Base-by-base conservation (phyloP, 2,329 filamentous ascomycete genomes). In the Xylariaceae sp. region DNA sequence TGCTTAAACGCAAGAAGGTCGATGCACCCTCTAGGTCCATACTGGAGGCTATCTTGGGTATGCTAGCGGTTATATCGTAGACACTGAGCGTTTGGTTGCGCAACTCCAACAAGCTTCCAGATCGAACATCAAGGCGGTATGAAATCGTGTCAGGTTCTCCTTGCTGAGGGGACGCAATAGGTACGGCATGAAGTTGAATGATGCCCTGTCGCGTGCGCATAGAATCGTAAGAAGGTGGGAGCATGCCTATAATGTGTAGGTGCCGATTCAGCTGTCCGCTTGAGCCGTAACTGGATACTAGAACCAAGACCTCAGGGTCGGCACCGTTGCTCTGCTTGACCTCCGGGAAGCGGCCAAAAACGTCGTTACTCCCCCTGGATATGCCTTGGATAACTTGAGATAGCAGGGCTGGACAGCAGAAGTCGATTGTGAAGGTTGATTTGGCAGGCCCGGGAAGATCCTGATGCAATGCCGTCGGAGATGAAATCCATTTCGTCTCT, bases 1-100 rank as follows among this genome's bases (percentile, higher is more conserved):
- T 83, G 7, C 88, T 89, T 0, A 92, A 75, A 6, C 87, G 81
- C 6, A 88, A 68, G 65, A 91, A 90, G 1, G 87, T 88, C 19
- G 78, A 77, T 2, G 85, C 77, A 1, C 75, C 79, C 4, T 79
- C 73, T 41, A 82, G 74, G 5, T 78, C 73, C 21, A 88, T 75
- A 14, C 74, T 77, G 14, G 86, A 85, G 52, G 80, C 79, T 21
- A 86, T 71, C 62, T 81, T 86, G 0, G 88, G 88, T 6, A 88
- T 75, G 16, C 83, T 83, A 14, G 81, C 79, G 16, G 81, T 83
- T 32, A 92, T 73, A 59, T 90, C 85, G 69, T 87, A 90, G 2
- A 85, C 82, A 21, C 76, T 78, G 18, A 93, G 74, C 0, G 69
- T 73, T 10, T 79, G 81, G 20, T 77, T 74, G 14, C 75, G 69